These are phyloP conservation scores for Carex cristatella DNA, from an alignment of 176 grass and related monocot genomes.

Conservation along the genomic window DNA sequence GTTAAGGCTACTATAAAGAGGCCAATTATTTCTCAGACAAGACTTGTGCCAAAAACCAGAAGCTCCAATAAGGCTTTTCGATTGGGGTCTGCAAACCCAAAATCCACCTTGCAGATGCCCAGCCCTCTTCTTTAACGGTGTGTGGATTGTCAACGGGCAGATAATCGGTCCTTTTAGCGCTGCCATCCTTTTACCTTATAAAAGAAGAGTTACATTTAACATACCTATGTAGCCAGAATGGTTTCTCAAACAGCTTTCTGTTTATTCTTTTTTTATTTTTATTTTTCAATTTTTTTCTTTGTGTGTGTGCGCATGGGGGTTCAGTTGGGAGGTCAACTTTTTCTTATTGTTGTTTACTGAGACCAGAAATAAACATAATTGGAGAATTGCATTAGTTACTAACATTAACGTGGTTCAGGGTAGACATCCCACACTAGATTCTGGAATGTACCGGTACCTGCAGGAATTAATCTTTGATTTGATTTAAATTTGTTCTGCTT, in stretches of 20 bases:
- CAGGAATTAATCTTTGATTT: not conserved
- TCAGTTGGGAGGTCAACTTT: no score
- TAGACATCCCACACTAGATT: not conserved
- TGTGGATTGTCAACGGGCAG: slow-evolving; percentile 28
- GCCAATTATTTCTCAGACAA: slow-evolving; percentile 32
- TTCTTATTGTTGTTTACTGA: not conserved
- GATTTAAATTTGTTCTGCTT: not conserved
- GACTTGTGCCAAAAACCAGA: slow-evolving; percentile 14
- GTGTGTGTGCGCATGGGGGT: no score
- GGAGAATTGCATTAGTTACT: not conserved
- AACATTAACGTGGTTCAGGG: not conserved
- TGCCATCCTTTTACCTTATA: slow-evolving; percentile 38
- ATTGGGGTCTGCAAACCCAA: slow-evolving; percentile 23
- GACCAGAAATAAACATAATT: not conserved
- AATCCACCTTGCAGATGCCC: slow-evolving; percentile 28
- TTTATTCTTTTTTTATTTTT: not conserved
- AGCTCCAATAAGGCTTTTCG: slow-evolving; percentile 29
- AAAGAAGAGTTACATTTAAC: not conserved
- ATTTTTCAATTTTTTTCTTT: not conserved
- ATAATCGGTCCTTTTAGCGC: slow-evolving; percentile 49
- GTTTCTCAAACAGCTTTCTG: not conserved
- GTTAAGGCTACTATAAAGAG: slow-evolving; percentile 40
- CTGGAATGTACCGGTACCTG: not conserved
- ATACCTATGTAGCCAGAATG: not conserved
- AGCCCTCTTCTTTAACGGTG: slow-evolving; percentile 31